Evolutionary conservation across 129 eudicot species (phyloP).

Genomic region (Arctium minus): DNA sequence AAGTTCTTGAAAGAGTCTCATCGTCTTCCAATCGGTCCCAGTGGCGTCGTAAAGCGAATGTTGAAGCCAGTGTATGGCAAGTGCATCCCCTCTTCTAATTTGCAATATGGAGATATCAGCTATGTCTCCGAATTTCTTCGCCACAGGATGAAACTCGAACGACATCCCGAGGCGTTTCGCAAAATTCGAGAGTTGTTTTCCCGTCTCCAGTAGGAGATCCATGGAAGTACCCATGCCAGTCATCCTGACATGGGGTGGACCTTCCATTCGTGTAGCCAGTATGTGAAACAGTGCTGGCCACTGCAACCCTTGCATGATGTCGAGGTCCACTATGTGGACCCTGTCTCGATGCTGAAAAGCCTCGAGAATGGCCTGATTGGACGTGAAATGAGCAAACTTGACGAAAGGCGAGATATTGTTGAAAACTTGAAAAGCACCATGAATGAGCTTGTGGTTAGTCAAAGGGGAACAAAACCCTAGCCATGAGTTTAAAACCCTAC

Average conservation of each 20-base stretch:
- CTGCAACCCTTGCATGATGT: conserved; percentile 89
- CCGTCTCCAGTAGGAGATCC: conserved; percentile 57
- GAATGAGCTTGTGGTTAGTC: conserved; percentile 50
- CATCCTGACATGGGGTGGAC: conserved; percentile 74
- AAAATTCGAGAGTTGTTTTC: conserved; percentile 67
- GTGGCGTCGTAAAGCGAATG: conserved; percentile 81
- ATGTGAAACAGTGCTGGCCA: conserved; percentile 90
- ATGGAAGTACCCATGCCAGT: conserved; percentile 71
- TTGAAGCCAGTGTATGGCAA: conserved; percentile 79
- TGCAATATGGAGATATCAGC: conserved; percentile 37
- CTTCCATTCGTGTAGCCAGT: conserved; percentile 70
- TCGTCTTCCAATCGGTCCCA: conserved; percentile 75
- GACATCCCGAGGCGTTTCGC: conserved; percentile 76
- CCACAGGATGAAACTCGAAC: conserved; percentile 68
- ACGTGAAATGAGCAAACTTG: conserved; percentile 80
- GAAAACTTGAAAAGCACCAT: conserved; percentile 60
- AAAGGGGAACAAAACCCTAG: conserved; percentile 69
- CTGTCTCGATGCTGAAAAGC: conserved; percentile 55
- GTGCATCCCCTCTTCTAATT: conserved; percentile 51
- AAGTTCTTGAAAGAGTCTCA: conserved; percentile 60
- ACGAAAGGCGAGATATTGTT: conserved; percentile 73
- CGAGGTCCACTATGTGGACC: conserved; percentile 80
- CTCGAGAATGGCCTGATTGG: conserved; percentile 83
- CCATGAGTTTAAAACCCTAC: conserved; percentile 78
- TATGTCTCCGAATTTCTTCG: conserved; percentile 46